Conservation (phyloP, 768 basidiomycete genomes). For the Tylopilus cervinicoccineus region DNA sequence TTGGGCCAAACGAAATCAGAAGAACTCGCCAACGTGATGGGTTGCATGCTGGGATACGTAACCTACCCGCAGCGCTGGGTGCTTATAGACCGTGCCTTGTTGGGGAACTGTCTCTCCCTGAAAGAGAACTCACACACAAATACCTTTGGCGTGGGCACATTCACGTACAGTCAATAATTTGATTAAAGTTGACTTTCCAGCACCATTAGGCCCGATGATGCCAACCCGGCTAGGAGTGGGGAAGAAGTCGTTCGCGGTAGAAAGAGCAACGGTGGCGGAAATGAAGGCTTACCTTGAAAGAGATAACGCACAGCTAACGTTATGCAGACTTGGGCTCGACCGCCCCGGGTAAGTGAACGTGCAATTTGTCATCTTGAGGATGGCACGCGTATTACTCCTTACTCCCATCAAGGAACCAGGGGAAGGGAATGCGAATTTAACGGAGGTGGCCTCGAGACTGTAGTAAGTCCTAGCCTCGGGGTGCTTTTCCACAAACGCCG, state of each 20-base stretch:
- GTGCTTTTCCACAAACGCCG: constrained; percentile 82
- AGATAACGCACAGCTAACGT: constrained; percentile 91
- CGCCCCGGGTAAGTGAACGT: constrained; percentile 94
- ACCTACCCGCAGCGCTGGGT: constrained; percentile 89
- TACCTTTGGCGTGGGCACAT: constrained; percentile 2
- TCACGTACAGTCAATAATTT: constrained; percentile 79
- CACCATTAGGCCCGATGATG: constrained; percentile 89
- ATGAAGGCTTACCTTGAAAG: constrained; percentile 66
- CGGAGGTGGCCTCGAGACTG: constrained; percentile 86
- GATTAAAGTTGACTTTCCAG: constrained; percentile 94
- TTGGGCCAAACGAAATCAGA: constrained; percentile 6
- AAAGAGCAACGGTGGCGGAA: constrained; percentile 20
- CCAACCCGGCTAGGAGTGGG: constrained; percentile 70
- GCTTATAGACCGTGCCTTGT: constrained; percentile 89
- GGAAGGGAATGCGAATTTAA: constrained; percentile 94
- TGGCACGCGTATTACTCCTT: constrained; percentile 91
- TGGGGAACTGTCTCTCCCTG: constrained; percentile 92
- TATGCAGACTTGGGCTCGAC: constrained; percentile 69
- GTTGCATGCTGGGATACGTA: constrained; percentile 99
- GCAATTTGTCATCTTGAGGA: constrained; percentile 87
- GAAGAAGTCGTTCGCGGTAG: constrained; percentile 19
- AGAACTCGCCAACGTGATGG: constrained; percentile 76
- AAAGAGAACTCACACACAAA: constrained; percentile 11
- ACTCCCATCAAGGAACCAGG: constrained; percentile 98
- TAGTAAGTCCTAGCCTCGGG: constrained; percentile 97